Evolutionary conservation across 352 stramenopile species (phyloP).

Genomic region (Phytophthora constricta): DNA sequence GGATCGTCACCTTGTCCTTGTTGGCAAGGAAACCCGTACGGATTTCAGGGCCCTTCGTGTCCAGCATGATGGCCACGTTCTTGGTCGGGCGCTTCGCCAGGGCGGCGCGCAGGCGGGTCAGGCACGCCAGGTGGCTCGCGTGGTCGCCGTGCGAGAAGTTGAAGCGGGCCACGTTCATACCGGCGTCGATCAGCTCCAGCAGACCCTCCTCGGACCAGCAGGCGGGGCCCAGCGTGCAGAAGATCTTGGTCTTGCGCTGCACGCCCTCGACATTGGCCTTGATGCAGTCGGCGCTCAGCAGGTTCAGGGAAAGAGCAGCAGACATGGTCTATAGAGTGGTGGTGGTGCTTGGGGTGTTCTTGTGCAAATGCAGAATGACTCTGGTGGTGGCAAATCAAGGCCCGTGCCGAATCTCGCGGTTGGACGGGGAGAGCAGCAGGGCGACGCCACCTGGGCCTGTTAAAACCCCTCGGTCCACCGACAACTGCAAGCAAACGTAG

Average conservation of each 20-base stretch:
- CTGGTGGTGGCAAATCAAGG: background rate
- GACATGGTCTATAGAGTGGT: conserved; percentile 12
- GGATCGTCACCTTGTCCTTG: conserved; percentile 52
- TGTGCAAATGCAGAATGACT: conserved; percentile 13
- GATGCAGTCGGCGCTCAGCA: conserved; percentile 21
- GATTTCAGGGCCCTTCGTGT: conserved; percentile 97
- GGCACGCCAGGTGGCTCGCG: conserved; percentile 76
- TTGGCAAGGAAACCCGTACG: conserved; percentile 81
- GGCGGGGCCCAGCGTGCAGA: conserved; percentile 87
- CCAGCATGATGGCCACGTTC: conserved; percentile 92
- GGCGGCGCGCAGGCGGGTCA: conserved; percentile 61
- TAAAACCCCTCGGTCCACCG: too few species aligned
- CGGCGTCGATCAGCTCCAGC: conserved; percentile 78
- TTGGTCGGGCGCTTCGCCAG: conserved; percentile 69
- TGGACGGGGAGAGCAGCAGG: conserved; percentile 16
- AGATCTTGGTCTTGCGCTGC: conserved; percentile 82
- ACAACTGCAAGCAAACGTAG: too few species aligned
- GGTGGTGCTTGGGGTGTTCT: conserved; percentile 15
- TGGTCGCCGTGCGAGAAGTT: conserved; percentile 99
- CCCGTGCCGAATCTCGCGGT: background rate
- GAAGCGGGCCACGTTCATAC: conserved; percentile 97
- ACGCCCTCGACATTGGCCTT: conserved; percentile 31
- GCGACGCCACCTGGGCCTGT: conserved; percentile 30
- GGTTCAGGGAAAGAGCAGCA: conserved; percentile 19
- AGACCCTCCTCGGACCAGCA: conserved; percentile 95